Percentiles rank a stretch among this genome's conserved stretches.
Evolutionary conservation across 2,329 filamentous ascomycete species (phyloP).

Genomic region (Myriangium duriaei): DNA sequence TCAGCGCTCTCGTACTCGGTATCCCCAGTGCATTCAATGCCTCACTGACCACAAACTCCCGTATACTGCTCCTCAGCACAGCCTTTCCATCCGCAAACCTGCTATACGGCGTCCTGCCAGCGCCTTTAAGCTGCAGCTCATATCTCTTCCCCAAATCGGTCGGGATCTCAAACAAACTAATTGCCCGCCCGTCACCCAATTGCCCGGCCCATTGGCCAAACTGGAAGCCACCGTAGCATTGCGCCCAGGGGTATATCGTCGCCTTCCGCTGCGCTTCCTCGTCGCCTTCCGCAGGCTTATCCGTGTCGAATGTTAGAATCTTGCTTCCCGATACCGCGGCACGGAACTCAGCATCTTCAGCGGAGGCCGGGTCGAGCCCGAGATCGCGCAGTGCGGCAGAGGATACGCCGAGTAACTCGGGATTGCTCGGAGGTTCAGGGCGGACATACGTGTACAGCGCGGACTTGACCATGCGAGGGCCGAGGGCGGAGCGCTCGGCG

Average conservation of each 20-base stretch:
- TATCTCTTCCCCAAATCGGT: conserved; percentile 63
- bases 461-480: conserved; percentile 69
- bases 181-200: conserved; percentile 85
- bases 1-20: conserved; percentile 74
- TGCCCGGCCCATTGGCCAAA: conserved; percentile 86
- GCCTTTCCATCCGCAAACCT: conserved; percentile 94
- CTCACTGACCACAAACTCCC: conserved; percentile 90
- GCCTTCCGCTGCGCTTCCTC: conserved; percentile 46
- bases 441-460: conserved; percentile 86
- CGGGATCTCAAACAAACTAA: conserved; percentile 82
- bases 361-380: conserved; percentile 58
- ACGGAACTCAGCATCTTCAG: conserved; percentile 59
- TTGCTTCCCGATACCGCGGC: conserved; percentile 71
- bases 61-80: conserved; percentile 80
- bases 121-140: conserved; percentile 89
- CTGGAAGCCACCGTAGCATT: conserved; percentile 77
- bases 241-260: conserved; percentile 90
- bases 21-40: conserved; percentile 74
- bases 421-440: conserved; percentile 57
- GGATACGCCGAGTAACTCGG: conserved; percentile 73
- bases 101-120: conserved; percentile 85
- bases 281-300: conserved; percentile 12
- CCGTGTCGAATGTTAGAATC: conserved; percentile 58
- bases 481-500: conserved; percentile 62
- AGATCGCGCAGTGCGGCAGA: conserved; percentile 66